phyloP scores from a whole-genome alignment of 1,284 basidiomycete genomes.

The Ceratobasidium sp. region DNA sequence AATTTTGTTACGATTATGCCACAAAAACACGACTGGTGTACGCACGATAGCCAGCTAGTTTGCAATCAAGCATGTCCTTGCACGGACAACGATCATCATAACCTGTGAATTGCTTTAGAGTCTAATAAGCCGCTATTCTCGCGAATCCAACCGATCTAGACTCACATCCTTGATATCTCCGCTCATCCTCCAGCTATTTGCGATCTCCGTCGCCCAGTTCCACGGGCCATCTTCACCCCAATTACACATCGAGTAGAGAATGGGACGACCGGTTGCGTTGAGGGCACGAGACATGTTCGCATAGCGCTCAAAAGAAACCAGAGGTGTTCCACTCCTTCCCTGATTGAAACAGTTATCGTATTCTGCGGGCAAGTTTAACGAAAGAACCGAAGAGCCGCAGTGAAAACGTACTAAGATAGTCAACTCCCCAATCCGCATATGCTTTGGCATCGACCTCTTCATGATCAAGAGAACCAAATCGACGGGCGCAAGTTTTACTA shows the following conservation, averaged over 20 bases:
- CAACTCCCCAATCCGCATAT: constrained; percentile 64
- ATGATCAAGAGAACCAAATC: constrained; percentile 64
- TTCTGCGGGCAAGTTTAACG: constrained; percentile 54
- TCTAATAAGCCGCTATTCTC: constrained; percentile 12
- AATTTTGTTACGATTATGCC: too few relatives aligned
- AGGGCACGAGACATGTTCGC: constrained; percentile 68
- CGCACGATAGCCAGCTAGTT: constrained; percentile 60
- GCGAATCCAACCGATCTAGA: background rate
- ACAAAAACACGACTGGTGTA: background rate
- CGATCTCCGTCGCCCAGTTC: constrained; percentile 65
- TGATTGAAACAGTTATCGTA: constrained; percentile 67
- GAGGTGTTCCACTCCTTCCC: constrained; percentile 62
- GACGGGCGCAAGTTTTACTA: constrained; percentile 63
- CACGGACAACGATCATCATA: constrained; percentile 64
- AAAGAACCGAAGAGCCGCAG: background rate
- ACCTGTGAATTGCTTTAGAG: constrained; percentile 59
- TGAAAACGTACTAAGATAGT: constrained; percentile 60
- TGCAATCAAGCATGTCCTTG: constrained; percentile 61
- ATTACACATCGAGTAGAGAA: constrained; percentile 70
- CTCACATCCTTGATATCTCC: constrained; percentile 63
- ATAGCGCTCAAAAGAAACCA: constrained; percentile 63
- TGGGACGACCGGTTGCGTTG: constrained; percentile 62
- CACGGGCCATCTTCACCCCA: constrained; percentile 64
- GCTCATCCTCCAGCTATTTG: constrained; percentile 65
- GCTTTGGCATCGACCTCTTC: constrained; percentile 66